Evolutionary conservation across 2,329 filamentous ascomycete genomes (phyloP), one percentile per base, ranked within the genome.

Genomic region (Ophiostoma australiae): DNA sequence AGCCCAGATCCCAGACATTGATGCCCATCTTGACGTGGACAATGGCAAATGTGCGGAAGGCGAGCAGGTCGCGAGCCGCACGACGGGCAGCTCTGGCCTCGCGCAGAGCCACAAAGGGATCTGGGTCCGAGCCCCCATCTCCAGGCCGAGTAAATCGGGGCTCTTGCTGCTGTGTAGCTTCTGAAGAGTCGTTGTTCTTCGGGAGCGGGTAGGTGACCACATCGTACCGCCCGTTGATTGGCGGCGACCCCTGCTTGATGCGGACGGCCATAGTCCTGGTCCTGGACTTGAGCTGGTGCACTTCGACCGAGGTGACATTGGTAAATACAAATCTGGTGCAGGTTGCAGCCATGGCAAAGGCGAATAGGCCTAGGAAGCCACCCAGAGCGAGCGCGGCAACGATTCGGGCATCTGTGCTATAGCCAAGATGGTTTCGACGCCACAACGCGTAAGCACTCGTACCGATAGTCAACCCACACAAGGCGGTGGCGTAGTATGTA

Each of bases 231-330:
- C 75, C 90, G 4, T 37, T 37, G 90, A 1, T 81, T 0, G 79
- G 74, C 23, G 76, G 79, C n/a, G 80, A 83, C 63, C 79, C 81
- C 55, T 77, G 79, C 23, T 89, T 89, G 23, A 94, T 84, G 33
- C 89, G 85, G 6, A 97, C 86, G 1, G 94, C 94, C 41, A 98
- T 81, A 69, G 89, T 88, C 80, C 91, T 90, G 5, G 88, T 86
- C 72, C 86, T 88, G 23, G 81, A 84, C 73, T 83, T 85, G 71
- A 84, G 83, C 74, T 84, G 85, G 35, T 97, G 82, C 72, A 89
- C 87, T 78, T 99, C 95, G 72, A 99, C 90, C 23, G 93, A 96
- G 0, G 94, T 97, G 67, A 89, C 84, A 77, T 97, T 97, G 70
- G 85, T 81, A 67, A 90, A 80, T 55, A 90, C 85, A 76, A 93